Conservation (phyloP, 768 basidiomycete genomes). For the Termitomyces sp. region DNA sequence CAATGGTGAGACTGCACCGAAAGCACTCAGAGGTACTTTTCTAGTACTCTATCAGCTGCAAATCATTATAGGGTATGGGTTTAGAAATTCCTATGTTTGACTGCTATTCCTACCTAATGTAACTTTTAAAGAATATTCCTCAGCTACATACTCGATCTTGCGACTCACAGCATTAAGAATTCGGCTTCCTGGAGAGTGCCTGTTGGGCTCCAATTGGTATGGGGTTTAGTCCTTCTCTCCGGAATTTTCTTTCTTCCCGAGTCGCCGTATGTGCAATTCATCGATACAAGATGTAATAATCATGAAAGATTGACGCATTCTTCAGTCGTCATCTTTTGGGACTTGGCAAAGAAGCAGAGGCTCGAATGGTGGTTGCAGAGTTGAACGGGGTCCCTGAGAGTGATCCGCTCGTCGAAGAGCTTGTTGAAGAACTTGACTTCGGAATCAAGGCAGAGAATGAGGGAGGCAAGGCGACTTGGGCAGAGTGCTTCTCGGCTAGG, state of each 20-base stretch:
- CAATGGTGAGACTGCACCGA: constrained; percentile 76
- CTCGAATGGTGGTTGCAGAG: constrained; percentile 56
- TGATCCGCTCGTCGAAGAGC: constrained; percentile 53
- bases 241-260: constrained; percentile 77
- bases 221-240: constrained; percentile 62
- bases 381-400: constrained; percentile 60
- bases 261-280: constrained; percentile 50
- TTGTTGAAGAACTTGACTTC: constrained; percentile 58
- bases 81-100: background rate
- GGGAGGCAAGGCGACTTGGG: constrained; percentile 75
- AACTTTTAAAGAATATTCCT: constrained; percentile 53
- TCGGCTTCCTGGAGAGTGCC: constrained; percentile 73
- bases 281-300: background rate
- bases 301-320: background rate
- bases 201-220: constrained; percentile 68
- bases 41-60: constrained; percentile 76
- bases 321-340: constrained; percentile 72
- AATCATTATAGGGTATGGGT: constrained; percentile 60
- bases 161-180: constrained; percentile 47
- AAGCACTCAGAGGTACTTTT: constrained; percentile 63
- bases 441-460: constrained; percentile 72
- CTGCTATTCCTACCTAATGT: background rate
- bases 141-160: constrained; percentile 68
- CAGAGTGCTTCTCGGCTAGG: constrained; percentile 68
- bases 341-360: constrained; percentile 44